A percentile compares a stretch with the other conserved stretches of the same genome.
Evolutionary conservation across 768 basidiomycete genomes (phyloP).

Genomic region (Dentipellis sp.): DNA sequence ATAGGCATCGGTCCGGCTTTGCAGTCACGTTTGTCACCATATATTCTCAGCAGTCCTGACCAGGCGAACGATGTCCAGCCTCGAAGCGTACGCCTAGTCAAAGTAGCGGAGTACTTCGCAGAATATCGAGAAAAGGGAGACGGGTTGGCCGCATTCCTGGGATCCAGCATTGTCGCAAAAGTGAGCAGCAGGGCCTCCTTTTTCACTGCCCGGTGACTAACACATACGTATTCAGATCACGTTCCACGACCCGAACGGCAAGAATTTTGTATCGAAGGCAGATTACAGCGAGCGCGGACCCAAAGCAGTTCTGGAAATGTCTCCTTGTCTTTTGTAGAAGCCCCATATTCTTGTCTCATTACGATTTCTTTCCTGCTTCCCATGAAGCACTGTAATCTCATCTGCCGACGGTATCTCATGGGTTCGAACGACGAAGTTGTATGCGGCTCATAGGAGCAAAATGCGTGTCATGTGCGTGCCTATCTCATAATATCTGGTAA

Average conservation of each 20-base stretch:
- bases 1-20: constrained; percentile 40
- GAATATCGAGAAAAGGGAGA: constrained; percentile 85
- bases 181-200: constrained; percentile 24
- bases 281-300: constrained; percentile 73
- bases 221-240: constrained; percentile 40
- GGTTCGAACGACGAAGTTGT: too few relatives aligned
- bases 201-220: background rate
- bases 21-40: constrained; percentile 61
- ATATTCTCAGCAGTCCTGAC: constrained; percentile 50
- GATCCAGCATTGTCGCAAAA: constrained; percentile 79
- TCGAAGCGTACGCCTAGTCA: constrained; percentile 49
- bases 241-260: constrained; percentile 53
- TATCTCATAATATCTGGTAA: constrained; percentile 12
- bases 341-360: too few relatives aligned
- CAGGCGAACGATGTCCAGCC: constrained; percentile 64
- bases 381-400: background rate
- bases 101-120: constrained; percentile 83
- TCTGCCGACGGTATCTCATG: too few relatives aligned
- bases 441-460: too few relatives aligned
- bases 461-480: background rate
- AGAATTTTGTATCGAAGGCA: constrained; percentile 68
- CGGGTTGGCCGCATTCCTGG: constrained; percentile 72
- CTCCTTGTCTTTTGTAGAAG: constrained; percentile 55
- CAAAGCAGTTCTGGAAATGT: constrained; percentile 66
- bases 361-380: background rate